Evolutionary conservation across 805 yeast genomes (phyloP), one percentile per base, ranked within the genome.

Genomic region (Teunomyces lycoperdinae): DNA sequence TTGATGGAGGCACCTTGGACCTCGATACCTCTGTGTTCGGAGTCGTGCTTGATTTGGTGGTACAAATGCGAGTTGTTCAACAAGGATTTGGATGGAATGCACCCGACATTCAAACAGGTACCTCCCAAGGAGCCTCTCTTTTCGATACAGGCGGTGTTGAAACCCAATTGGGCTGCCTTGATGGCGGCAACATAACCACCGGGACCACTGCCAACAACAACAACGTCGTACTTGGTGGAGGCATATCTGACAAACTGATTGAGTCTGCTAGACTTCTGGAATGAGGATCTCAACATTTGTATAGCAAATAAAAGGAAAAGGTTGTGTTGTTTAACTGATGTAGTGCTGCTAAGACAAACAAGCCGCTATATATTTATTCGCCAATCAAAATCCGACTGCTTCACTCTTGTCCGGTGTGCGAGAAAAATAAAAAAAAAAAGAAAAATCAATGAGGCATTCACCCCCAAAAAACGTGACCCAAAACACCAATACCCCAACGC

Each of bases 121-220:
- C 99, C 99, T 54, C 99, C 99, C 54, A 95, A 80, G 40, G 83
- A 73, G 41, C 99, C 99, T 72, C 99, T 86, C 76, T 89, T 90
- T 72, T 94, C 99, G 57, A 94, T 77, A 80, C 99, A 94, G 31
- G 97, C 99, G 47, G 97, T 89, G 71, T 91, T 85, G 60, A 78
- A 80, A 36, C 97, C 97, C 51, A 91, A 78, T 77, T 94, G 99
- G 44, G 99, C 99, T 51, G 97, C 97, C 72, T 89, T 92, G 70
- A 94, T 94, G 63, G 99, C 99, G 47, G 97, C 98, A 60, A 94
- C 94, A 70, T 94, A 94, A 53, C 99, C 99, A 71, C 98, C 99
- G 58, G 99, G 99, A 50, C 99, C 99, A 61, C 97, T 98, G 58
- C 99, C 99, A 64, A 94, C 87, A 60, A 94, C 89, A 47, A 92